Base-by-base conservation (phyloP, 2,329 filamentous ascomycete species). In the Coniochaeta sp. region DNA sequence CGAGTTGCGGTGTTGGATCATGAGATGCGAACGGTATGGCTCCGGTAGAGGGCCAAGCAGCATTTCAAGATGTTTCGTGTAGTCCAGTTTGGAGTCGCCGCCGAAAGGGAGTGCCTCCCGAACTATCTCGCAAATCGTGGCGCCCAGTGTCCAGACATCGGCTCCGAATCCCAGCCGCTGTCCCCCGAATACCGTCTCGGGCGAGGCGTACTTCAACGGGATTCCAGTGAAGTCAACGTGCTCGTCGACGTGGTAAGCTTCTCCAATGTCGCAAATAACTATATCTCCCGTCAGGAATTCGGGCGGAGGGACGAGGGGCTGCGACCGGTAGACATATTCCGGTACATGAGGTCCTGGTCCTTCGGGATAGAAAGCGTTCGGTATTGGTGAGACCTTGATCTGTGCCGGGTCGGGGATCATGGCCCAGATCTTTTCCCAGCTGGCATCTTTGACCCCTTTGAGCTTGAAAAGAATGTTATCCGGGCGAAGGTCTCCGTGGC, bases 401-500 rank as follows among this genome's bases (percentile, higher is more conserved):
- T 22, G 18, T 3, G 12, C 7, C 14, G 3, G 2, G 3, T 8
- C 5, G 16, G 16, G 16, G 4, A 22, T 4, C 18, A 38, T 38
- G 4, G 5, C 5, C 16, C 9, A 8, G 16, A 38, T 22, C 2
- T 20, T 3, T 2, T 38, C 33, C 5, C 12, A 8, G 18, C 4
- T 12, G 3, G 13, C 5, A 3, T 38, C 3, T 4, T 38, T 18
- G 33, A 38, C 3, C n/a, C n/a, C n/a, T 5, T 22, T 6, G 6
- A 57, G 48, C 4, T 48, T 51, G 22, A 55, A 16, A 4, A 56
- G 20, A 26, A 55, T 50, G 38, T 55, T 57, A 16, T 30, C 16
- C 3, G 49, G 20, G 2, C 57, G 51, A 26, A 57, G 56, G 45
- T 59, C 54, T 16, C 54, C 57, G 20, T 59, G 53, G 24, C 54